Evolutionary conservation across 106 monocot species (phyloP).

Genomic region (Dendrobium officinale): DNA sequence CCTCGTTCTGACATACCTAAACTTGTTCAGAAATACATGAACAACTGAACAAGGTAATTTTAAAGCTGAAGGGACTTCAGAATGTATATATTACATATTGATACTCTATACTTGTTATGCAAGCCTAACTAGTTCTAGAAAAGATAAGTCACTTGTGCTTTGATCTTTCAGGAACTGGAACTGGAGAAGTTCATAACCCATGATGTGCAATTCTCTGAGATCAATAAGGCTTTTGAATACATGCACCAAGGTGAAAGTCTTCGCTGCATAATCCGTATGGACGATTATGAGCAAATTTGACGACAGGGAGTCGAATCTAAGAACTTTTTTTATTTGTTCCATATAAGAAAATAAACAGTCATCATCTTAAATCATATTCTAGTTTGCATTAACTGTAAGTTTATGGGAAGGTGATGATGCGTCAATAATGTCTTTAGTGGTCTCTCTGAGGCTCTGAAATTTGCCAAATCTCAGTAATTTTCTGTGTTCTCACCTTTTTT

Average conservation of each 20-base stretch:
- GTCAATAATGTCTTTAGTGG: too few relatives aligned
- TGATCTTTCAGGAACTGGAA: conserved; percentile 28
- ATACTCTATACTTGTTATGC: background rate
- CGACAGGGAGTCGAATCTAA: background rate
- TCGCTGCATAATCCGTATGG: conserved; percentile 36
- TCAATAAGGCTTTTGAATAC: conserved; percentile 40
- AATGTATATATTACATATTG: background rate
- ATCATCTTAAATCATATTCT: too few relatives aligned
- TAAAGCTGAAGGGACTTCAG: background rate
- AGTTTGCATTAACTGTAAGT: too few relatives aligned
- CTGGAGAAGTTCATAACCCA: conserved; percentile 52
- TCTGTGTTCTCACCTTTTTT: too few relatives aligned
- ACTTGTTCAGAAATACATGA: conserved; percentile 33
- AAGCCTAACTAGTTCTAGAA: background rate
- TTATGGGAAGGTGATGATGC: too few relatives aligned
- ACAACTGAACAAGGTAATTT: conserved; percentile 29
- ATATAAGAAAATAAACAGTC: too few relatives aligned
- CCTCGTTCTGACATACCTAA: conserved; percentile 33
- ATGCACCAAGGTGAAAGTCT: conserved; percentile 30
- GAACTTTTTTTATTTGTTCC: too few relatives aligned
- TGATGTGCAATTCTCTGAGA: conserved; percentile 26
- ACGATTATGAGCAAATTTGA: background rate
- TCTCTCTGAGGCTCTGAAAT: too few relatives aligned
- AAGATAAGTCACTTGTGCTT: background rate
- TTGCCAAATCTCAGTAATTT: too few relatives aligned